These are phyloP conservation scores for Solanum hybrid DNA, from an alignment of 305 asterid species.

Conservation along the genomic window DNA sequence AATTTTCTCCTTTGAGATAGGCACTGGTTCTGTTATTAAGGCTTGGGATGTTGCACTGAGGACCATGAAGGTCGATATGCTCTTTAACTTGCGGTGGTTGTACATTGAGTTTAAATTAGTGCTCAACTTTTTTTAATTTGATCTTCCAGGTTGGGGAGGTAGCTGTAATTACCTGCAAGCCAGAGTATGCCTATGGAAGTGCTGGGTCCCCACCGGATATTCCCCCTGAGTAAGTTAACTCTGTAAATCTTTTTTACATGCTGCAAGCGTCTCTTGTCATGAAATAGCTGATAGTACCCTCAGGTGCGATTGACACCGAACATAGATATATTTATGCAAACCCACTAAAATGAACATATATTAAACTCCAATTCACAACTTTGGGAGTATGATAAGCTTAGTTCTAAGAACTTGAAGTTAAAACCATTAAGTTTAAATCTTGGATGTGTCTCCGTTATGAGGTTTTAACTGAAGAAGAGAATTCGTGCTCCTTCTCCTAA, in stretches of 20 bases:
- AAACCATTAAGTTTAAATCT: neutral
- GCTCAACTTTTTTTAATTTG: neutral
- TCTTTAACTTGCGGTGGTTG: neutral
- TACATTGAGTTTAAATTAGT: neutral
- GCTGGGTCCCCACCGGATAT: slow-evolving; percentile 96
- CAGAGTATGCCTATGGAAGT: slow-evolving; percentile 91
- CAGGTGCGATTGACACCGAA: neutral
- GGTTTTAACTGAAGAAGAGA: neutral
- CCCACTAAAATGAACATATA: neutral
- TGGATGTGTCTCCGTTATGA: neutral
- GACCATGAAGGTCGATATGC: slow-evolving; percentile 72
- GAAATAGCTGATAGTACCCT: neutral
- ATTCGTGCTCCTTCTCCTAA: neutral
- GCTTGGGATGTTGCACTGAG: slow-evolving; percentile 89
- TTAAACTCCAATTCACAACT: neutral
- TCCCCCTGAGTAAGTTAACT: slow-evolving; percentile 60
- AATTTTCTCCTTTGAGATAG: slow-evolving; percentile 76
- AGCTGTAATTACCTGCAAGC: slow-evolving; percentile 83
- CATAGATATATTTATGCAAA: neutral
- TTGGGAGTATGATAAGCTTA: neutral
- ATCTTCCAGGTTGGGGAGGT: slow-evolving; percentile 79
- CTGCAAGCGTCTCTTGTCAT: neutral
- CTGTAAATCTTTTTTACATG: neutral
- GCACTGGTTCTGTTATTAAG: slow-evolving; percentile 76
- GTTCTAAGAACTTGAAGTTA: neutral